Evolutionary conservation across 2,329 filamentous ascomycete species (phyloP).

Genomic region (Arthrobotrys iridis): DNA sequence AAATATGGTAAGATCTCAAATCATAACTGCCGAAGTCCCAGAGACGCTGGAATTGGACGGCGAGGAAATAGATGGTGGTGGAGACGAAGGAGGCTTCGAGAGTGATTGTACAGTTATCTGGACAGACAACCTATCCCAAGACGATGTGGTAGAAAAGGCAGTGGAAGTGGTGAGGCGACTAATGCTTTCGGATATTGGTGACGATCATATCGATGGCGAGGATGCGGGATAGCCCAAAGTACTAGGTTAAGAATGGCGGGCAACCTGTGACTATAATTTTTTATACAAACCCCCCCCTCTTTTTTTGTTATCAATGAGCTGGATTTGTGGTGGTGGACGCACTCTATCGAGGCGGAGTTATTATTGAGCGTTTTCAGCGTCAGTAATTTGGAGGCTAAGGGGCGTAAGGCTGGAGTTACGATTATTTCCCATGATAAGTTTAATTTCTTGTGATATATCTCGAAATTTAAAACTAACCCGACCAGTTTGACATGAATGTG

Average conservation of each 20-base stretch:
- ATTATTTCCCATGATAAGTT: too few relatives aligned
- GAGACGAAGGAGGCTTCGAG: slow-evolving; percentile 20
- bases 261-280: not conserved
- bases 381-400: too few relatives aligned
- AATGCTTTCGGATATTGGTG: slow-evolving; percentile 15
- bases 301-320: too few relatives aligned
- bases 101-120: slow-evolving; percentile 38
- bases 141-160: slow-evolving; percentile 41
- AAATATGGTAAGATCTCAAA: slow-evolving; percentile 49
- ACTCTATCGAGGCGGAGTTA: too few relatives aligned
- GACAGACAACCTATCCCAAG: slow-evolving; percentile 35
- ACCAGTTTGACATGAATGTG: too few relatives aligned
- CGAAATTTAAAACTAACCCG: too few relatives aligned
- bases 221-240: not conserved
- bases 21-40: slow-evolving; percentile 47
- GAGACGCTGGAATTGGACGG: not conserved
- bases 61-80: not conserved
- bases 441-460: too few relatives aligned
- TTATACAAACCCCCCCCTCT: too few relatives aligned
- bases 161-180: slow-evolving; percentile 42
- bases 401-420: too few relatives aligned
- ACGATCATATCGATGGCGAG: not conserved
- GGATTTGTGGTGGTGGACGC: too few relatives aligned
- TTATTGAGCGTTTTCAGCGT: too few relatives aligned
- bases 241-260: not conserved